Conservation (phyloP, 257 asterid species). For the Fraxinus americana region DNA sequence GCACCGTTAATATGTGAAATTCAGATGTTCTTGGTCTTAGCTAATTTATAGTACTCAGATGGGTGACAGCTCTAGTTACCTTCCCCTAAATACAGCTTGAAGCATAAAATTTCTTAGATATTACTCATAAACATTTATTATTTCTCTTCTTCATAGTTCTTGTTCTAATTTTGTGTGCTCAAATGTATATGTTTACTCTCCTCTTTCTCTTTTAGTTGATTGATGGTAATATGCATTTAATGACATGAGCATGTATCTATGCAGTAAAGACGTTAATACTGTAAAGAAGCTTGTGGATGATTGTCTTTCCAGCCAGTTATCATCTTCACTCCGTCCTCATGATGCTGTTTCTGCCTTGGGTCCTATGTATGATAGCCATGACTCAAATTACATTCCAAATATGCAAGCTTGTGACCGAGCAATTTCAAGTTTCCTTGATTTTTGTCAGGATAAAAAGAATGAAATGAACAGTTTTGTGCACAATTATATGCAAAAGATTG, state of each 20-base stretch:
- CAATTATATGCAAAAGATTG: slow-evolving; percentile 88
- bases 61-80: background rate
- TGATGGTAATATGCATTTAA: slow-evolving; percentile 10
- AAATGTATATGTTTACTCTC: background rate
- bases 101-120: background rate
- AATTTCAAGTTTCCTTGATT: slow-evolving; percentile 64
- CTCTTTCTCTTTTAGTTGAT: slow-evolving; percentile 11
- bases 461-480: slow-evolving; percentile 89
- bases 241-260: slow-evolving; percentile 26
- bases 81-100: background rate
- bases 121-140: background rate
- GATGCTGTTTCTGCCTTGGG: slow-evolving; percentile 99
- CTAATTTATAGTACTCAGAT: background rate
- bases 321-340: slow-evolving; percentile 94
- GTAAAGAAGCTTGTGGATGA: slow-evolving; percentile 97
- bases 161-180: background rate
- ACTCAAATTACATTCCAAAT: slow-evolving; percentile 72
- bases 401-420: slow-evolving; percentile 75
- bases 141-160: background rate
- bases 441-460: slow-evolving; percentile 81
- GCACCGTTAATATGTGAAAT: slow-evolving; percentile 5
- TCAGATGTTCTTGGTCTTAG: background rate
- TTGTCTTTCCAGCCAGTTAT: slow-evolving; percentile 64
- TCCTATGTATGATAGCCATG: slow-evolving; percentile 93
- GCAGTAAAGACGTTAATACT: slow-evolving; percentile 93